These are phyloP conservation scores for Hirsutella thompsonii DNA, from an alignment of 2,329 filamentous ascomycete genomes.

Conservation along the genomic window DNA sequence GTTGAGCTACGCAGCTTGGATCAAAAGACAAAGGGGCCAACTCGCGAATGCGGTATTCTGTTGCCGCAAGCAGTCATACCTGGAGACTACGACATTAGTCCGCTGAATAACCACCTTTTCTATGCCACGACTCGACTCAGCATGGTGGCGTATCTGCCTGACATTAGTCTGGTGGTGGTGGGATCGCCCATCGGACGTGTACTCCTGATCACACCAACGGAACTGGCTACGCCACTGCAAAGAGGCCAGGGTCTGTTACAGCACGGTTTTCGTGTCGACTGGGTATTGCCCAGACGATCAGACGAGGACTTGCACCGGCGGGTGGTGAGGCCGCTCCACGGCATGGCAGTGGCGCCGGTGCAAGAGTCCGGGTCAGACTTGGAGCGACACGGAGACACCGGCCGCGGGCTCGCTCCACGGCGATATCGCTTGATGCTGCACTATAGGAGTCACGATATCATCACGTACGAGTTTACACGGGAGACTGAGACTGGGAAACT, in stretches of 20 bases:
- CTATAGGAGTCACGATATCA: constrained; percentile 55
- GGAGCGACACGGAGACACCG: constrained; percentile 7
- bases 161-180: constrained; percentile 55
- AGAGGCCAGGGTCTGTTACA: constrained; percentile 12
- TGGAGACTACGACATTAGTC: constrained; percentile 9
- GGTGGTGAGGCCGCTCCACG: constrained; percentile 43
- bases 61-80: constrained; percentile 17
- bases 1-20: constrained; percentile 30
- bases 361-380: constrained; percentile 25
- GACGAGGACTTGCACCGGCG: constrained; percentile 32
- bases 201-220: constrained; percentile 44
- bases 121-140: constrained; percentile 31
- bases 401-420: constrained; percentile 17
- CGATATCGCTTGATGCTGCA: constrained; percentile 59
- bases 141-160: constrained; percentile 52
- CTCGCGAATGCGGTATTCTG: constrained; percentile 16
- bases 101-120: constrained; percentile 13
- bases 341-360: constrained; percentile 54
- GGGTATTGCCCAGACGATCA: constrained; percentile 30
- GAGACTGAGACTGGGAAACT: constrained; percentile 22
- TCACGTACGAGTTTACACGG: constrained; percentile 54
- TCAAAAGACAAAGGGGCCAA: constrained; percentile 4
- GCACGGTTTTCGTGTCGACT: constrained; percentile 40
- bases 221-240: constrained; percentile 13
- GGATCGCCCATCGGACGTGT: constrained; percentile 56